Conservation (phyloP, 352 stramenopile species). For the Stramenopiles sp. region DNA sequence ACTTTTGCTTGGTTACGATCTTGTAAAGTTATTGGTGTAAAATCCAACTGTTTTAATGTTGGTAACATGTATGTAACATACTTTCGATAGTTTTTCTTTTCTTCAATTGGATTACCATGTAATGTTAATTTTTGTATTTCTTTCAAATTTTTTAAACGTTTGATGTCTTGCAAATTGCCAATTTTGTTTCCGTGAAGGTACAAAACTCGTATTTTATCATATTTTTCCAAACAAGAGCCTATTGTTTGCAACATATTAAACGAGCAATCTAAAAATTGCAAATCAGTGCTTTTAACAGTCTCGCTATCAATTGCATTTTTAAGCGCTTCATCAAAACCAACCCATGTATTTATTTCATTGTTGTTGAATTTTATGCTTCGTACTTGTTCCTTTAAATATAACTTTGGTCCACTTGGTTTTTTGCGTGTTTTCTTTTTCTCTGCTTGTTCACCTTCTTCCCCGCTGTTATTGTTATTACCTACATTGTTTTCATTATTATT, state of each 20-base stretch:
- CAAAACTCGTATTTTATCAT: conserved; percentile 31
- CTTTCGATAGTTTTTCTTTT: conserved; percentile 60
- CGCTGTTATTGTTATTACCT: too few relatives aligned
- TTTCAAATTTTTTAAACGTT: conserved; percentile 31
- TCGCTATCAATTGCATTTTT: background rate
- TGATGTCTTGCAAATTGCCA: conserved; percentile 35
- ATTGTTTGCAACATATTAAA: conserved; percentile 18
- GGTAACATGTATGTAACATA: conserved; percentile 48
- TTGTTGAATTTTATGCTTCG: too few relatives aligned
- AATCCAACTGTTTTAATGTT: conserved; percentile 41
- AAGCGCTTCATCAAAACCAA: background rate
- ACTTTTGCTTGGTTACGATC: conserved; percentile 41
- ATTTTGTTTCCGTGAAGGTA: conserved; percentile 48
- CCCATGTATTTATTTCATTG: background rate
- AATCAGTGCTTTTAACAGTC: background rate
- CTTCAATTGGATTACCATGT: conserved; percentile 51
- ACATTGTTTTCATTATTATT: too few relatives aligned
- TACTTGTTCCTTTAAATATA: too few relatives aligned
- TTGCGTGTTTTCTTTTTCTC: conserved; percentile 2
- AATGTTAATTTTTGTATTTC: conserved; percentile 25
- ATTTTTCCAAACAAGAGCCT: background rate
- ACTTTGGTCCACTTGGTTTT: background rate
- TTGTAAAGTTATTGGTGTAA: conserved; percentile 36
- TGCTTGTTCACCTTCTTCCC: too few relatives aligned
- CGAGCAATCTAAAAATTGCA: conserved; percentile 19